These are phyloP conservation scores for Naumovozyma castellii DNA, from an alignment of 805 yeast genomes.

Conservation along the genomic window DNA sequence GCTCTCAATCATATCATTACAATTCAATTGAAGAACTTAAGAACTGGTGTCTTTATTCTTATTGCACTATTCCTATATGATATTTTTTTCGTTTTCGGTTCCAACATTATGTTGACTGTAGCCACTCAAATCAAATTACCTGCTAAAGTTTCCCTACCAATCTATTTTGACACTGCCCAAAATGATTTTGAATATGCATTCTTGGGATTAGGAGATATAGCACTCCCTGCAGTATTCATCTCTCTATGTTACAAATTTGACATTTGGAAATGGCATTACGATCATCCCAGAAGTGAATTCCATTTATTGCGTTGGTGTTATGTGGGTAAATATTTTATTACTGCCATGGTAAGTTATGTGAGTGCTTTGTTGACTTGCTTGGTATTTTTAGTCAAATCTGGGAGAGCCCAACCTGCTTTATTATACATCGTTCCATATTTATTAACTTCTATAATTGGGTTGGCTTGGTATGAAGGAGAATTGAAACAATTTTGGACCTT, in stretches of 20 bases:
- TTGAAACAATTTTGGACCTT: conserved; percentile 33
- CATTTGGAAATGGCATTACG: conserved; percentile 32
- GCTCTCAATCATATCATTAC: conserved; percentile 37
- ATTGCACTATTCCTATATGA: conserved; percentile 50
- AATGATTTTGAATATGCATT: conserved; percentile 22
- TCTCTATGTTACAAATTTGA: conserved; percentile 49
- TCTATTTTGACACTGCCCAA: conserved; percentile 8
- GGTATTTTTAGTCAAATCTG: conserved; percentile 30
- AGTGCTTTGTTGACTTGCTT: conserved; percentile 39
- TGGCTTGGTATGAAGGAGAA: conserved; percentile 37
- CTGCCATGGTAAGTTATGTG: conserved; percentile 39
- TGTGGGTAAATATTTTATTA: conserved; percentile 38
- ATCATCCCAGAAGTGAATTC: conserved; percentile 28
- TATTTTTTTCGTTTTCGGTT: conserved; percentile 55
- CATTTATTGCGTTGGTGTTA: conserved; percentile 31
- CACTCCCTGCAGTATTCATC: conserved; percentile 47
- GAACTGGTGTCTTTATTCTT: conserved; percentile 38
- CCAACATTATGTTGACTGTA: conserved; percentile 53
- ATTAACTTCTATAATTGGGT: conserved; percentile 25
- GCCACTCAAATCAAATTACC: conserved; percentile 51
- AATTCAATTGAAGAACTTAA: conserved; percentile 36
- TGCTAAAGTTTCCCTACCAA: conserved; percentile 20
- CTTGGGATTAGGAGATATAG: conserved; percentile 60
- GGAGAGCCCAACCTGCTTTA: conserved; percentile 58
- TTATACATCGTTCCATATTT: conserved; percentile 50